phyloP scores from a whole-genome alignment of 2,329 filamentous ascomycete species.

The Xylaria sp. region DNA sequence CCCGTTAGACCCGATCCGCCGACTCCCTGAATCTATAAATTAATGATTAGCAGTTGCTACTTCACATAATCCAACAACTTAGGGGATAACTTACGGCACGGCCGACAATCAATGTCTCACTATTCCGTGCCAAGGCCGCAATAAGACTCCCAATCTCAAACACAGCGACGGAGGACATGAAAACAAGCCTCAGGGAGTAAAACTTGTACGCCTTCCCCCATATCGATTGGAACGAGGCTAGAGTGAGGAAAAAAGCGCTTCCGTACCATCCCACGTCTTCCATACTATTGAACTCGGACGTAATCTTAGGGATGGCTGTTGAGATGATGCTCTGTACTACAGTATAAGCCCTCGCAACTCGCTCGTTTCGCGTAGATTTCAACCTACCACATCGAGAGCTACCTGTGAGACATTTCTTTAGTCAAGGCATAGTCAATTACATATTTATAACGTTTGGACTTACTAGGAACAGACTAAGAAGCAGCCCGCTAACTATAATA shows the following conservation, averaged over 20 bases:
- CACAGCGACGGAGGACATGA: constrained; percentile 36
- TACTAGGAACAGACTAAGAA: background rate
- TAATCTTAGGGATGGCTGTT: constrained; percentile 67
- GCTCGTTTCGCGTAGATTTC: background rate
- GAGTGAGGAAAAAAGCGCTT: constrained; percentile 63
- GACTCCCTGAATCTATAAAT: constrained; percentile 30
- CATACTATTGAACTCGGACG: constrained; percentile 62
- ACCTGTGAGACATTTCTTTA: background rate
- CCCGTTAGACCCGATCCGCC: constrained; percentile 54
- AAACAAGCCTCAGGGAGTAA: constrained; percentile 41
- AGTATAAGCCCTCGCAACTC: background rate
- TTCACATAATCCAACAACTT: background rate
- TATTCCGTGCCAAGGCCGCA: constrained; percentile 33
- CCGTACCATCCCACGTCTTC: constrained; percentile 70
- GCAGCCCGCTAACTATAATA: background rate
- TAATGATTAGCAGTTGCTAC: background rate
- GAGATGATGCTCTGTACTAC: constrained; percentile 64
- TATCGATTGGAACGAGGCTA: constrained; percentile 59
- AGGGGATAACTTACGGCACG: constrained; percentile 14
- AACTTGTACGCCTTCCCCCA: constrained; percentile 64
- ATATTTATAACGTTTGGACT: background rate
- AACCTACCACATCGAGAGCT: constrained; percentile 1
- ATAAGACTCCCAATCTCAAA: constrained; percentile 38
- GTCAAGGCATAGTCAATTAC: background rate
- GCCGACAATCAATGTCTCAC: constrained; percentile 38